Percentiles rank a stretch among this genome's conserved stretches.
Evolutionary conservation across 192 early-diverging fungal genomes (phyloP).

Genomic region (Bifiguratus adelaidae): DNA sequence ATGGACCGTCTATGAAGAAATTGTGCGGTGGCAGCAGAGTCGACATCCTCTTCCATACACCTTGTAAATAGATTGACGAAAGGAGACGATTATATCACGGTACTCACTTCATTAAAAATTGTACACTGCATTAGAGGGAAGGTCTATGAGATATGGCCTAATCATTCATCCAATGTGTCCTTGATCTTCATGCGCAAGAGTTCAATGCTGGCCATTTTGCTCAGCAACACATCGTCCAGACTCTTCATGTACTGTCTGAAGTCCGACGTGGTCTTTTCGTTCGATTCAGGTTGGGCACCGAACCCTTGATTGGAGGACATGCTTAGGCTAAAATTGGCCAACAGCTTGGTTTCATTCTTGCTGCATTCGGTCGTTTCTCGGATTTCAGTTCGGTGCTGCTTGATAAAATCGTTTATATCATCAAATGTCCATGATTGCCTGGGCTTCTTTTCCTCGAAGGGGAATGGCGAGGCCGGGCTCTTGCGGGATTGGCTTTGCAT

Average conservation of each 20-base stretch:
- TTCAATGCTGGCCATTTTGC: constrained; percentile 24
- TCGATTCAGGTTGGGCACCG: too few species aligned
- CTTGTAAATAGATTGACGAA: too few species aligned
- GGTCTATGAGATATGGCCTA: too few species aligned
- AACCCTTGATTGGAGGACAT: constrained; percentile 24
- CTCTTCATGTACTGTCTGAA: constrained; percentile 23
- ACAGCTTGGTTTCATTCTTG: constrained; percentile 54
- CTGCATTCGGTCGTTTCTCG: constrained; percentile 46
- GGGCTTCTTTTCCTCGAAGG: too few species aligned
- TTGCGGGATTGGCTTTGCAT: too few species aligned
- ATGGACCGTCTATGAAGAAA: constrained; percentile 89
- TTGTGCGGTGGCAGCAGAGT: constrained; percentile 33
- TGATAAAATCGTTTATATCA: constrained; percentile 51
- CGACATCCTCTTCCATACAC: too few species aligned
- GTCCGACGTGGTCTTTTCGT: background rate
- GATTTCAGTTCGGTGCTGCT: constrained; percentile 53
- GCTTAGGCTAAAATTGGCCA: constrained; percentile 49
- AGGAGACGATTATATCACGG: too few species aligned
- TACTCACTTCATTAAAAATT: too few species aligned
- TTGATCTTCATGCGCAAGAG: constrained; percentile 10
- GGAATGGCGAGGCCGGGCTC: too few species aligned
- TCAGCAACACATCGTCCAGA: constrained; percentile 27
- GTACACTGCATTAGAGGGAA: too few species aligned
- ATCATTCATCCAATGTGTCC: constrained; percentile 6
- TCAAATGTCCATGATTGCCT: too few species aligned